Evolutionary conservation across 495 filamentous ascomycete genomes (phyloP).

Genomic region (Aspergillus ellipticus): DNA sequence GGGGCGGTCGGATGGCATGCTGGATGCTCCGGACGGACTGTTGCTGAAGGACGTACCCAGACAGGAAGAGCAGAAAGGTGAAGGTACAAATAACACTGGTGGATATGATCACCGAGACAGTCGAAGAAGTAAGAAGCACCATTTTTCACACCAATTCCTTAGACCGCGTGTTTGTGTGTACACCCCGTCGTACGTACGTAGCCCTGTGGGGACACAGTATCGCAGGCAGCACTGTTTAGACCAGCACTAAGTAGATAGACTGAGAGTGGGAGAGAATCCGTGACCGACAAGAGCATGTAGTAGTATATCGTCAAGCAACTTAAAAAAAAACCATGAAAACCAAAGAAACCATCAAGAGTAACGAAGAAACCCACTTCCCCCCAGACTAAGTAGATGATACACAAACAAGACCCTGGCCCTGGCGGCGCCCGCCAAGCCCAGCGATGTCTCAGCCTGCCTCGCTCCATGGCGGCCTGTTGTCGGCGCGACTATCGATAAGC

Average conservation of each 20-base stretch:
- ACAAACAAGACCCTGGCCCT: not conserved
- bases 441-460: slow-evolving; percentile 22
- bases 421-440: no score
- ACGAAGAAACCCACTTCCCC: no score
- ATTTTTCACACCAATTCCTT: slow-evolving; percentile 19
- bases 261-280: no score
- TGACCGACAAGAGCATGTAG: no score
- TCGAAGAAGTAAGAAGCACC: slow-evolving; percentile 46
- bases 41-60: slow-evolving; percentile 69
- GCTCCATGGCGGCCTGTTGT: slow-evolving; percentile 32
- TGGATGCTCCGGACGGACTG: slow-evolving; percentile 62
- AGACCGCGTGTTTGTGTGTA: slow-evolving; percentile 6
- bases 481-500: slow-evolving; percentile 46
- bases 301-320: no score
- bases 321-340: no score
- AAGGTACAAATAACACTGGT: slow-evolving; percentile 54
- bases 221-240: not conserved
- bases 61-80: slow-evolving; percentile 62
- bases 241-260: not conserved
- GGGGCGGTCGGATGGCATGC: slow-evolving; percentile 49
- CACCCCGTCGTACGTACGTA: not conserved
- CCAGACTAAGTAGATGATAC: no score
- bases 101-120: slow-evolving; percentile 42
- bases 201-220: not conserved
- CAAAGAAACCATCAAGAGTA: not conserved